These are phyloP conservation scores for Cairneyella variabilis DNA, from an alignment of 495 filamentous ascomycete species.

Conservation along the genomic window DNA sequence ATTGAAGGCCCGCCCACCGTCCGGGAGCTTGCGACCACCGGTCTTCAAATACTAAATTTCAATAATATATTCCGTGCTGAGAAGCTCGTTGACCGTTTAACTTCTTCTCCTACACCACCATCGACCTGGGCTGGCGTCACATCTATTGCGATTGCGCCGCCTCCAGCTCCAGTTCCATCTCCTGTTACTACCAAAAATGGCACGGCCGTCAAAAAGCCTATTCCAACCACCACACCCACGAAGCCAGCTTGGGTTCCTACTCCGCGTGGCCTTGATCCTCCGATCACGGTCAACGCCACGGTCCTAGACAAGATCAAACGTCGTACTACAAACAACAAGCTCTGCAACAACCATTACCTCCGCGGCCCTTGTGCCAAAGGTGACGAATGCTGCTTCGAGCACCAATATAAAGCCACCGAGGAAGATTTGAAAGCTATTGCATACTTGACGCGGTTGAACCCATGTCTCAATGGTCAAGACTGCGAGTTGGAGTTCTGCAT, in stretches of 20 bases:
- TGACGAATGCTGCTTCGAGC: conserved; percentile 70
- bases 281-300: conserved; percentile 46
- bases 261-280: conserved; percentile 43
- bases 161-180: conserved; percentile 15
- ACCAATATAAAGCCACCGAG: conserved; percentile 64
- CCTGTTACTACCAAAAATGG: conserved; percentile 25
- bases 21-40: conserved; percentile 54
- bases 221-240: conserved; percentile 28
- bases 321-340: conserved; percentile 68
- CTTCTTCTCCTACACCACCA: conserved; percentile 5
- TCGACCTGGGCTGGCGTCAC: conserved; percentile 24
- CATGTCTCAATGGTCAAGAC: conserved; percentile 67
- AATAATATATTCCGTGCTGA: conserved; percentile 63
- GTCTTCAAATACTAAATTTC: conserved; percentile 58
- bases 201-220: conserved; percentile 10
- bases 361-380: conserved; percentile 70
- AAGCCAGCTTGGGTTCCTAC: conserved; percentile 48
- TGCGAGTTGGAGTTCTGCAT: conserved; percentile 78
- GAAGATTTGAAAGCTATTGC: conserved; percentile 65
- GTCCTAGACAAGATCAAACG: conserved; percentile 73
- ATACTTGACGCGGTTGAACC: conserved; percentile 72
- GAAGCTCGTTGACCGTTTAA: conserved; percentile 41
- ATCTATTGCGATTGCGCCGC: conserved; percentile 31
- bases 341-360: conserved; percentile 84
- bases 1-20: conserved; percentile 73